phyloP scores from a whole-genome alignment of 805 yeast genomes.

The Candida anglica region DNA sequence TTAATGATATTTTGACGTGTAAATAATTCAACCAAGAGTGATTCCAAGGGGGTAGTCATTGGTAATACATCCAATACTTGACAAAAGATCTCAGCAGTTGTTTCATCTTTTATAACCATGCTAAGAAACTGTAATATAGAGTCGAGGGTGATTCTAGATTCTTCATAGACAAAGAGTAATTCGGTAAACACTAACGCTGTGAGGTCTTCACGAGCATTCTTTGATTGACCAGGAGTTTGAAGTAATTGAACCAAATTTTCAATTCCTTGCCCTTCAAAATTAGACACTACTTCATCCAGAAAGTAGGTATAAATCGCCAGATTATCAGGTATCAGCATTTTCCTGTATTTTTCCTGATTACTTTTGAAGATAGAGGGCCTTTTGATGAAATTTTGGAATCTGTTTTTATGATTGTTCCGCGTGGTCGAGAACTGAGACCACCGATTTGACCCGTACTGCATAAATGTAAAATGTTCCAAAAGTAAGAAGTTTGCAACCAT shows the following conservation, averaged over 20 bases:
- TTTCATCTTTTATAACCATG: slow-evolving; percentile 25
- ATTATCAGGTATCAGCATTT: no score
- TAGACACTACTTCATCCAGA: slow-evolving; percentile 22
- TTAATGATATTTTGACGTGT: slow-evolving; percentile 22
- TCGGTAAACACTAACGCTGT: slow-evolving; percentile 30
- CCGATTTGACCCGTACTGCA: no score
- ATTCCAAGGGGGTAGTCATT: slow-evolving; percentile 13
- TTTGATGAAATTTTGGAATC: no score
- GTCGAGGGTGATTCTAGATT: slow-evolving; percentile 10
- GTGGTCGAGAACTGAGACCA: no score
- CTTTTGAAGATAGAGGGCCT: no score
- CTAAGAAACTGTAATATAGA: slow-evolving; percentile 19
- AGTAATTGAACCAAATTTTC: slow-evolving; percentile 27
- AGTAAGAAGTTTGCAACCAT: no score
- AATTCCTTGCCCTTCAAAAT: slow-evolving; percentile 27
- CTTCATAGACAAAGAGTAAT: slow-evolving; percentile 23
- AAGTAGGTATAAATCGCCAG: slow-evolving; percentile 14
- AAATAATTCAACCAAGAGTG: slow-evolving; percentile 18
- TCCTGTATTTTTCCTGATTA: no score
- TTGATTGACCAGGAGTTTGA: slow-evolving; percentile 20
- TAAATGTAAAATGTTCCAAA: no score
- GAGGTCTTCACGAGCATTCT: slow-evolving; percentile 9
- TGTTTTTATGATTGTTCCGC: no score
- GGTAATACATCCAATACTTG: slow-evolving; percentile 38
- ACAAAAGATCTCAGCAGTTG: slow-evolving; percentile 30